phyloP scores from a whole-genome alignment of 2,329 filamentous ascomycete species.

The Clonostachys byssicola region DNA sequence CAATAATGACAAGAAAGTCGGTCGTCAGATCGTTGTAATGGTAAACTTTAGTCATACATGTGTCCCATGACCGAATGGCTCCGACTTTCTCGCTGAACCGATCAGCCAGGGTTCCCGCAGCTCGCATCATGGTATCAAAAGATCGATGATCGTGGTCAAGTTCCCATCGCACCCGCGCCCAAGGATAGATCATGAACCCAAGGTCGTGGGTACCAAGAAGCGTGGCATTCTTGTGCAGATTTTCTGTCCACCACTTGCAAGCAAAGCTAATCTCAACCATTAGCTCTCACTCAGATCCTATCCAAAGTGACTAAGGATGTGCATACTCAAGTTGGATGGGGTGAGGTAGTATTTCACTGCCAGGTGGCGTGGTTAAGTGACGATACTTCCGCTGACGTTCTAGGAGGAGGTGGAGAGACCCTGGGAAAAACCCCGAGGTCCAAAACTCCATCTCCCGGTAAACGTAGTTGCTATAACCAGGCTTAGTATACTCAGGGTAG shows the following conservation, averaged over 20 bases:
- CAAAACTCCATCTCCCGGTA: constrained; percentile 35
- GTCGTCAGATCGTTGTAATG: constrained; percentile 22
- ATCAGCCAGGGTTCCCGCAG: constrained; percentile 26
- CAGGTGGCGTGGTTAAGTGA: neutral
- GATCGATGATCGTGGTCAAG: constrained; percentile 27
- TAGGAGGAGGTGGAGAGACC: constrained; percentile 33
- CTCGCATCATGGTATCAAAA: constrained; percentile 21
- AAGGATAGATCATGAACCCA: constrained; percentile 36
- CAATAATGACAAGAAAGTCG: constrained; percentile 35
- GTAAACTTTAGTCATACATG: constrained; percentile 30
- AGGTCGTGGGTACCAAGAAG: constrained; percentile 32
- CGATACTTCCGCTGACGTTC: constrained; percentile 19
- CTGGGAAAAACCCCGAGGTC: constrained; percentile 44
- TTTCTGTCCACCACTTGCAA: constrained; percentile 35
- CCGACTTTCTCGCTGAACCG: constrained; percentile 25
- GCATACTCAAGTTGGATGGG: constrained; percentile 16
- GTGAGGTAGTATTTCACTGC: constrained; percentile 7
- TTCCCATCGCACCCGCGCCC: constrained; percentile 29
- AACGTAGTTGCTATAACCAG: constrained; percentile 26
- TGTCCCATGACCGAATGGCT: constrained; percentile 37
- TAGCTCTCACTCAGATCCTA: neutral
- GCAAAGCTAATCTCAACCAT: constrained; percentile 9
- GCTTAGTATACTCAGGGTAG: constrained; percentile 30
- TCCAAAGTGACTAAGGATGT: neutral
- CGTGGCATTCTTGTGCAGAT: constrained; percentile 24